Base-by-base conservation (phyloP, 371 early-diverging fungal genomes). In the Mucor velutinosus region DNA sequence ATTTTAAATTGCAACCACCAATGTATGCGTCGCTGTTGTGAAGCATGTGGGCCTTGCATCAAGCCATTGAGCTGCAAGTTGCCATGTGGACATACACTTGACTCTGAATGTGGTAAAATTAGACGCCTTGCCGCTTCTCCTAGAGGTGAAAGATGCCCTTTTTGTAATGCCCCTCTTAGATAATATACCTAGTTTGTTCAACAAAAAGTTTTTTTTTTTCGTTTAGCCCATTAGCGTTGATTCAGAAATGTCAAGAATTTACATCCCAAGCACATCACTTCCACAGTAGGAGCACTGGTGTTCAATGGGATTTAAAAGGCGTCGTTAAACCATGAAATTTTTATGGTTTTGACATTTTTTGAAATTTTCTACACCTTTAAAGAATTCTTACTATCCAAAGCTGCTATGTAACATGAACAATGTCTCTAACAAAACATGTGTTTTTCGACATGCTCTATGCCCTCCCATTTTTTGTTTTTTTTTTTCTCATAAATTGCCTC, bases 1-100 rank as follows among this genome's bases (percentile, higher is more conserved):
- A 62, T 77, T 10, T 64, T 72, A 0, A 45, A 62, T 3, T 85
- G 85, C 47, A 75, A 71, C 2, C 85, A 85, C 66, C 49, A 30
- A 0, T 85, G 85, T 61, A 60, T 35, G 4, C 71, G 78, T 23
- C 59, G 70, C 43, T 89, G 89, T 47, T 78, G 67, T 58, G 81
- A 87, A 62, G 21, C 43, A 1, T 89, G 89, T 69, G 81, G 78
- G 1, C n/a, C 65, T 0, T 86, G 84, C 63, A 41, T 72, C n/a
- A 43, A 23, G 2, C 19, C 4, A 7, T 57, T 79, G 2, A 39
- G 60, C 12, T 32, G 75, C 4, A 58, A 57, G 25, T 63, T 82
- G 7, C 74, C 69, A 1, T 84, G 85, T 60, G 76, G 78, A 0
- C 80, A 84, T 62, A 69, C 63, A 14, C 60, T 76, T 23, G 65